Evolutionary conservation across 23 red algal genomes (phyloP).

Genomic region (Agarophyton chilense): DNA sequence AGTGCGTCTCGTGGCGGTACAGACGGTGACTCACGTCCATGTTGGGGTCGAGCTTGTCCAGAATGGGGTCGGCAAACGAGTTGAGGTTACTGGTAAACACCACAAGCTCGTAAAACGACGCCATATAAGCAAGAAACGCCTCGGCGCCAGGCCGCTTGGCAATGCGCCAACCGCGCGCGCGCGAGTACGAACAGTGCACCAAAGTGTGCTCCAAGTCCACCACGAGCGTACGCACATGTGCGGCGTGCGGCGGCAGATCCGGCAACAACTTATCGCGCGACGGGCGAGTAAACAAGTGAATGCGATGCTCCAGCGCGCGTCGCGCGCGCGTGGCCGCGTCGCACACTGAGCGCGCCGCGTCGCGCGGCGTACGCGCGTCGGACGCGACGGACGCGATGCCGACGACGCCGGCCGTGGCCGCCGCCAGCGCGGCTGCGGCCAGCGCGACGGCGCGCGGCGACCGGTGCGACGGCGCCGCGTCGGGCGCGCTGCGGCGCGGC

Average conservation of each 20-base stretch:
- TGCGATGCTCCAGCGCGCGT: constrained; percentile 8
- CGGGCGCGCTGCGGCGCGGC: too few relatives aligned
- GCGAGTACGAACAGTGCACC: constrained; percentile 81
- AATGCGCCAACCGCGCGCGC: constrained; percentile 85
- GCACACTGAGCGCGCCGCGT: too few relatives aligned
- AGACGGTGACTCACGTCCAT: constrained; percentile 83
- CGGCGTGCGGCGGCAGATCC: constrained; percentile 38
- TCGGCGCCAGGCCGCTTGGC: constrained; percentile 95
- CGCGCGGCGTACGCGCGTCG: too few relatives aligned
- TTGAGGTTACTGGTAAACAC: constrained; percentile 77
- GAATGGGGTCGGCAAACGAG: constrained; percentile 93
- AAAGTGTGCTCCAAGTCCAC: constrained; percentile 95
- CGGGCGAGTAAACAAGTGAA: constrained; percentile 81
- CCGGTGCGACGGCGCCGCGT: neutral
- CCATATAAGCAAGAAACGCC: constrained; percentile 96
- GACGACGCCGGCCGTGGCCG: too few relatives aligned
- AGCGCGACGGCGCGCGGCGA: neutral
- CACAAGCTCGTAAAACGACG: constrained; percentile 92
- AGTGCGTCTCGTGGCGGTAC: constrained; percentile 90
- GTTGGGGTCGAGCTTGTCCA: constrained; percentile 86
- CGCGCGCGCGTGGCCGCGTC: too few relatives aligned
- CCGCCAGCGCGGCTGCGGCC: too few relatives aligned
- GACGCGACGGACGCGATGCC: too few relatives aligned
- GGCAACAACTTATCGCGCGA: constrained; percentile 87
- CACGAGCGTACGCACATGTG: constrained; percentile 78